Conservation (phyloP, 2,329 filamentous ascomycete genomes). For the Clarireedia homoeocarpa region DNA sequence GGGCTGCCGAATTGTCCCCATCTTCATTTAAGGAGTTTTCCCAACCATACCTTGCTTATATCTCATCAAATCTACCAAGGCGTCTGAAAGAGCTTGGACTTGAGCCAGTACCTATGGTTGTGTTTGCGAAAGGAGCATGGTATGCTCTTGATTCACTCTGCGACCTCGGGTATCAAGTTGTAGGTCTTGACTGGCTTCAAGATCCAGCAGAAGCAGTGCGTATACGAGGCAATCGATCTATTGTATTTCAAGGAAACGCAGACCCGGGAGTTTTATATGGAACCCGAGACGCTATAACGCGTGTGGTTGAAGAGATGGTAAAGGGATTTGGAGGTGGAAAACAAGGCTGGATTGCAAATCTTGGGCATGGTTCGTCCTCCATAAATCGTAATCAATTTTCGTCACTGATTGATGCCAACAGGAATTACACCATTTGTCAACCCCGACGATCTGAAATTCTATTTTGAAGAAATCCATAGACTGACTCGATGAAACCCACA, state of each 20-base stretch:
- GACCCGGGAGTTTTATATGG: conserved; percentile 93
- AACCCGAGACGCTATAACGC: conserved; percentile 69
- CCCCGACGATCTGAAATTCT: conserved; percentile 87
- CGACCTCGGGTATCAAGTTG: conserved; percentile 83
- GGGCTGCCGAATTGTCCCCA: conserved; percentile 90
- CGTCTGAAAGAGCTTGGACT: conserved; percentile 66
- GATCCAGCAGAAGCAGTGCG: conserved; percentile 78
- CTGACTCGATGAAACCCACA: conserved; percentile 34
- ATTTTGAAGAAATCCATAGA: conserved; percentile 85
- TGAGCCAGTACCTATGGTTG: conserved; percentile 86
- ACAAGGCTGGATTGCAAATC: conserved; percentile 92
- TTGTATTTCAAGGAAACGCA: conserved; percentile 88
- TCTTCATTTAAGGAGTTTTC: conserved; percentile 76
- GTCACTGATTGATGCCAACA: conserved; percentile 31
- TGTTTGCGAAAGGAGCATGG: conserved; percentile 97
- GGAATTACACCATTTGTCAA: conserved; percentile 92
- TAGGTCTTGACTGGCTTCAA: conserved; percentile 92
- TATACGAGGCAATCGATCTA: conserved; percentile 64
- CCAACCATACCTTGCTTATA: conserved; percentile 78
- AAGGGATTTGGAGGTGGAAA: conserved; percentile 72
- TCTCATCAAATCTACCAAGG: conserved; percentile 70
- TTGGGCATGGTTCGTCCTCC: conserved; percentile 74
- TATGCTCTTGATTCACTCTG: conserved; percentile 85
- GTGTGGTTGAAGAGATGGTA: conserved; percentile 78
- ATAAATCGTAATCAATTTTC: background rate